Evolutionary conservation across 192 early-diverging fungal genomes (phyloP).

Genomic region (Chytriomyces sp.): DNA sequence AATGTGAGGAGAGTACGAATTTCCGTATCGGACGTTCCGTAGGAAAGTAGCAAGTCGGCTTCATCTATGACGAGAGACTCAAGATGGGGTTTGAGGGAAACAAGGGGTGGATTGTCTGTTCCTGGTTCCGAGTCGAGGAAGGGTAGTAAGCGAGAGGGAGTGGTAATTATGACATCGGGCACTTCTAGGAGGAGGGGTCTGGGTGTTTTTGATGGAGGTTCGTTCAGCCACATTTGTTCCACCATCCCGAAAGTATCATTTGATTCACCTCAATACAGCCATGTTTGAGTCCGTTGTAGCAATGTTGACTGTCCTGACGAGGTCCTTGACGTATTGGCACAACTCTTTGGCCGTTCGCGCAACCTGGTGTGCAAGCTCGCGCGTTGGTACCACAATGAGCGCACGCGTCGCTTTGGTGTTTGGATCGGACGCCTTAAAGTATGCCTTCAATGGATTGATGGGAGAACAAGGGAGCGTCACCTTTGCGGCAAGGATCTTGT

Average conservation of each 20-base stretch:
- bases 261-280: constrained; percentile 31
- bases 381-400: constrained; percentile 90
- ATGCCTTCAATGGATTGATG: background rate
- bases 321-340: constrained; percentile 69
- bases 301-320: constrained; percentile 68
- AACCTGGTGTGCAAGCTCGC: constrained; percentile 95
- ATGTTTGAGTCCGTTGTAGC: constrained; percentile 44
- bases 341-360: constrained; percentile 73
- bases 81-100: constrained; percentile 59
- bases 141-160: constrained; percentile 78
- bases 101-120: constrained; percentile 25
- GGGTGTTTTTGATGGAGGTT: constrained; percentile 7
- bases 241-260: background rate
- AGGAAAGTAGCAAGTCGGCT: constrained; percentile 91
- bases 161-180: constrained; percentile 88
- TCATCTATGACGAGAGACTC: constrained; percentile 95
- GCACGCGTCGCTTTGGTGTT: constrained; percentile 55
- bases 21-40: constrained; percentile 87
- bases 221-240: background rate
- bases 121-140: constrained; percentile 55
- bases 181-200: constrained; percentile 79
- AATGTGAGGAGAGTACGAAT: constrained; percentile 71
- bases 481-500: constrained; percentile 84
- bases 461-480: background rate
- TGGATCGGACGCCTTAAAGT: constrained; percentile 14